Evolutionary conservation across 2,329 filamentous ascomycete species (phyloP).

Genomic region (Colletotrichum agaves): DNA sequence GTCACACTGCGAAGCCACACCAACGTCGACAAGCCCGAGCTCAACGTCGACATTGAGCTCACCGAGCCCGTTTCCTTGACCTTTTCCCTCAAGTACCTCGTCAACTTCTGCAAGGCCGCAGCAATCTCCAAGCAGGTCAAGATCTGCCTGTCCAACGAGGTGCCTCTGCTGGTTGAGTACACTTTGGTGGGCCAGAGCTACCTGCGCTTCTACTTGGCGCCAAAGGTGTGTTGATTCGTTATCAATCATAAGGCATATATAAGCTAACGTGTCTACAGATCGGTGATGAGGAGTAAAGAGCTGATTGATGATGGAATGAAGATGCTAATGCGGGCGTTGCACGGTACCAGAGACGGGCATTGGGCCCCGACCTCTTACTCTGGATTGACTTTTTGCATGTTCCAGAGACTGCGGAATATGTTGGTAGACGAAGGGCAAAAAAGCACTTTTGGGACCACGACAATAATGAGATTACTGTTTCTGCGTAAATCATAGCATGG

Average conservation of each 20-base stretch:
- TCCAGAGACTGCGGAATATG: conserved; percentile 25
- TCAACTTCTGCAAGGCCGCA: conserved; percentile 99
- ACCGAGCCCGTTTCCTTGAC: conserved; percentile 93
- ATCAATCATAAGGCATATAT: neutral
- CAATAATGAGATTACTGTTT: conserved; percentile 35
- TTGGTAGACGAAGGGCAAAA: conserved; percentile 30
- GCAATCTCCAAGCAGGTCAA: conserved; percentile 84
- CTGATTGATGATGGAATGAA: conserved; percentile 24
- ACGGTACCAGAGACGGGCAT: conserved; percentile 31
- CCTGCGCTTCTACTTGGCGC: conserved; percentile 96
- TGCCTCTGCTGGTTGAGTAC: conserved; percentile 96
- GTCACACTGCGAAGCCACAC: conserved; percentile 91
- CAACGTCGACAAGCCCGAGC: conserved; percentile 87
- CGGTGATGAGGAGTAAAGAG: conserved; percentile 52
- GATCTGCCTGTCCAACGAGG: conserved; percentile 94
- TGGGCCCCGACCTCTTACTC: conserved; percentile 28
- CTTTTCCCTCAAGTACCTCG: conserved; percentile 98
- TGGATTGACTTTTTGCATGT: conserved; percentile 37
- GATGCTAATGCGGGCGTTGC: conserved; percentile 36
- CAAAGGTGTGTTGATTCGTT: conserved; percentile 74
- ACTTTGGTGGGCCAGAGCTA: conserved; percentile 83
- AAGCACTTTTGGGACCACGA: conserved; percentile 35
- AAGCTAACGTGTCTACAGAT: conserved; percentile 44
- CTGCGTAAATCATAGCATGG: conserved; percentile 3
- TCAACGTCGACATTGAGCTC: conserved; percentile 89